Percentiles rank a stretch among this genome's conserved stretches.
These are phyloP conservation scores for Aureobasidium sp. DNA, from an alignment of 2,329 filamentous ascomycete genomes.

Conservation along the genomic window DNA sequence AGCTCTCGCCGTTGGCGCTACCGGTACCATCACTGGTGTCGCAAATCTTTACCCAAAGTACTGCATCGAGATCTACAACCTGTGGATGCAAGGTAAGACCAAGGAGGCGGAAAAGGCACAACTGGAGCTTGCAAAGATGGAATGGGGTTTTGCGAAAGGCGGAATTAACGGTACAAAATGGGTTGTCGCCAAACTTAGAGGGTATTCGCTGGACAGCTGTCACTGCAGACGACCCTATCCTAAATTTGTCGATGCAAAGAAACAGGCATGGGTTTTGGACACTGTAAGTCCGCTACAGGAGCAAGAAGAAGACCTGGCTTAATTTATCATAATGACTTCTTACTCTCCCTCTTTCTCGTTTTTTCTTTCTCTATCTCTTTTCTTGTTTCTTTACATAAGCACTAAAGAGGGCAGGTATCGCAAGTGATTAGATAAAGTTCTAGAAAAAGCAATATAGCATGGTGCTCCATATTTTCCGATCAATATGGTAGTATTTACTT, in stretches of 20 bases:
- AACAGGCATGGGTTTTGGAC: conserved; percentile 39
- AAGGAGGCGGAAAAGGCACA: conserved; percentile 27
- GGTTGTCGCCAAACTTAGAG: conserved; percentile 48
- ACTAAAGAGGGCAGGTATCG: no score
- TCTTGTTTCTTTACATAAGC: no score
- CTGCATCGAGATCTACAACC: conserved; percentile 33
- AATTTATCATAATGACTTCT: background rate
- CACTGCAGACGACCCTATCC: conserved; percentile 52
- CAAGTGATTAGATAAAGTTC: no score
- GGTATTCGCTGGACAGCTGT: conserved; percentile 45
- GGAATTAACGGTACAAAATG: conserved; percentile 57
- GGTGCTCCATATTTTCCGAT: no score
- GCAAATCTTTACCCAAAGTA: conserved; percentile 56
- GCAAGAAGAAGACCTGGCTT: conserved; percentile 21
- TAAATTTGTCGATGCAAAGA: conserved; percentile 39
- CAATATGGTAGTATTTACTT: no score
- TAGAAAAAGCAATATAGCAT: no score
- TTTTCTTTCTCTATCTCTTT: no score
- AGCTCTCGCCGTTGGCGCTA: conserved; percentile 50
- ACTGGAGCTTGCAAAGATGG: conserved; percentile 41
- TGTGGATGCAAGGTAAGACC: conserved; percentile 37
- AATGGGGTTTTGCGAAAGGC: conserved; percentile 51
- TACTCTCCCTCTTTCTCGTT: no score
- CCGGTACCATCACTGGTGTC: conserved; percentile 56
- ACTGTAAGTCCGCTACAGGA: conserved; percentile 29